Evolutionary conservation across 345 rosid species (phyloP).

Genomic region (Lepidium africanum): DNA sequence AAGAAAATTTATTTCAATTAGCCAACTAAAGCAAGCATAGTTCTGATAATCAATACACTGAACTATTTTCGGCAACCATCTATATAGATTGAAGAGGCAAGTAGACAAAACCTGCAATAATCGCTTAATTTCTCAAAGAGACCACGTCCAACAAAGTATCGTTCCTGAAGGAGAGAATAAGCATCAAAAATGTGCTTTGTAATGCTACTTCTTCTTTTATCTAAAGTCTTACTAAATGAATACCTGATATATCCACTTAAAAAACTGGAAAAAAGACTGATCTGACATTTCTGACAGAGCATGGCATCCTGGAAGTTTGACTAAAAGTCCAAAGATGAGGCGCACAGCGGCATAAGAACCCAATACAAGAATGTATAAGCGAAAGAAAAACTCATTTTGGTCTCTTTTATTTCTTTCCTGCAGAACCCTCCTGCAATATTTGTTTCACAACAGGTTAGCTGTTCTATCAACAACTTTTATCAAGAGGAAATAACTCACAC

Average conservation of each 20-base stretch:
- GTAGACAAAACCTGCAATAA: conserved; percentile 63
- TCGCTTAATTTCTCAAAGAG: conserved; percentile 80
- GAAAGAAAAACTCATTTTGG: conserved; percentile 63
- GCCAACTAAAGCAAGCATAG: neutral
- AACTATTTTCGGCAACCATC: neutral
- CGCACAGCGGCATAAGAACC: conserved; percentile 86
- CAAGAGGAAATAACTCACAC: neutral
- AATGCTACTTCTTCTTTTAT: neutral
- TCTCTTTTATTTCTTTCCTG: conserved; percentile 53
- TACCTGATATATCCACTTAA: conserved; percentile 99
- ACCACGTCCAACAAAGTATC: conserved; percentile 96
- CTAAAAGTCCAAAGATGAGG: conserved; percentile 50
- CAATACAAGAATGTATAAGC: conserved; percentile 78
- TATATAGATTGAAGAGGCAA: neutral
- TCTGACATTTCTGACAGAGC: conserved; percentile 76
- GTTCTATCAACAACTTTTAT: conserved; percentile 1
- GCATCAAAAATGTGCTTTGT: conserved; percentile 2
- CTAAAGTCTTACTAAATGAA: conserved; percentile 6
- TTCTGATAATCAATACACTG: neutral
- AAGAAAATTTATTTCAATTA: conserved; percentile 6
- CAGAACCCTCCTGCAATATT: conserved; percentile 64
- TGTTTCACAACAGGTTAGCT: conserved; percentile 10
- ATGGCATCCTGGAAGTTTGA: conserved; percentile 83
- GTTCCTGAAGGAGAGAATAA: conserved; percentile 55
- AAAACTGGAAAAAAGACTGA: conserved; percentile 93